Conservation (phyloP, 768 basidiomycete species). For the Pleurotus sapidus region DNA sequence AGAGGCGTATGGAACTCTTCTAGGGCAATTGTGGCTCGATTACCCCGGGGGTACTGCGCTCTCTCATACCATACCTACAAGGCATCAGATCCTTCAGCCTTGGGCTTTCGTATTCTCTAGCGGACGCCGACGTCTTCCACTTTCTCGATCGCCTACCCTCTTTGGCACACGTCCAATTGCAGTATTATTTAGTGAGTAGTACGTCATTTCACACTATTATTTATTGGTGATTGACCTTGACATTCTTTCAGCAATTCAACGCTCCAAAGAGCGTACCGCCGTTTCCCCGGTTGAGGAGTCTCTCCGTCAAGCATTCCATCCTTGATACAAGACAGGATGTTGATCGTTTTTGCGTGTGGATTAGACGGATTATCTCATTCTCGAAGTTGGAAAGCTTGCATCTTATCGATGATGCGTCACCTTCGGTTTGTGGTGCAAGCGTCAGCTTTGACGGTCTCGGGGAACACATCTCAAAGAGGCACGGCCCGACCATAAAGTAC, state of each 20-base stretch:
- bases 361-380: constrained; percentile 25
- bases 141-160: constrained; percentile 39
- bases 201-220: not conserved
- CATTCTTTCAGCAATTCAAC: constrained; percentile 39
- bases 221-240: not conserved
- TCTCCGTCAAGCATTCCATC: constrained; percentile 26
- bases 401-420: constrained; percentile 12
- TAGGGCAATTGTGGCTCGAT: constrained; percentile 64
- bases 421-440: constrained; percentile 3
- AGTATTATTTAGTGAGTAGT: constrained; percentile 51
- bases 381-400: constrained; percentile 28
- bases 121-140: constrained; percentile 47
- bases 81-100: constrained; percentile 37
- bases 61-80: constrained; percentile 36
- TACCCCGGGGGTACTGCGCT: constrained; percentile 55
- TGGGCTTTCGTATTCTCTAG: constrained; percentile 59
- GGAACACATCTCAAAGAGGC: constrained; percentile 28
- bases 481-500: constrained; percentile 23
- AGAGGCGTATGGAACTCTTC: not conserved
- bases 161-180: constrained; percentile 37
- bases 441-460: constrained; percentile 30
- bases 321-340: constrained; percentile 17
- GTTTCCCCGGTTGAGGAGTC: constrained; percentile 24
- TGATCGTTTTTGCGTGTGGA: constrained; percentile 32
- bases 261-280: constrained; percentile 17